Evolutionary conservation across 1,139 yeast genomes (phyloP), one percentile per base, ranked within the genome.

Genomic region (Geotrichum aggregatum): DNA sequence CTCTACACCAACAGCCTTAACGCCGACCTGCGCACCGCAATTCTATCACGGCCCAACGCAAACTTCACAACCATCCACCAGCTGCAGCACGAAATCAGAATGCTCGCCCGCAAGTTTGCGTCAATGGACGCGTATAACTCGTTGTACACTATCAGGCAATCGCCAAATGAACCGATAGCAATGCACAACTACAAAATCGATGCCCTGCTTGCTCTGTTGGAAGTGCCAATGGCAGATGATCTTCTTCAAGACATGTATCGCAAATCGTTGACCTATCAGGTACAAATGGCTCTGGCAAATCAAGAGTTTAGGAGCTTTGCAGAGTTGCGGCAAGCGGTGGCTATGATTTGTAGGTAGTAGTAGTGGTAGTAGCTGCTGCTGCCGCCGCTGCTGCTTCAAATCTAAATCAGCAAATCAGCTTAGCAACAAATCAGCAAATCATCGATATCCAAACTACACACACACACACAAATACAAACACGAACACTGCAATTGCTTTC

Each of bases 91-190:
- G 54, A 51, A 30, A 44, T 49, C 19, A 36, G 47, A 4, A 21
- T 28, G 11, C 51, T 51, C 14, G 47, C 36, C 30, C 46, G 51
- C 31, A 47, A 47, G 34, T 47, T 42, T 30, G 30, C 35, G 14
- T 47, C 51, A 16, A 47, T 51, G 24, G 54, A 51, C 28, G 54
- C 54, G n/a, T 51, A 47, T 26, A n/a, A 34, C 16, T 33, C 42
- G 14, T 43, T 51, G 21, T 51, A 51, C 34, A 11, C 43, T 10
- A 26, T 51, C 16, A 21, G 22, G 13, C 50, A 45, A 18, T 8
- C 7, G 8, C 18, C 19, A 7, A 10, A 40, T 28, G 11, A 13
- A 7, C 33, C 44, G 7, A 40, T 40, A 5, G 44, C 44, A 13
- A 18, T 21, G 10, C 51, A 51, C 30, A 41, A 42, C 38, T 31